Base-by-base conservation (phyloP, 371 early-diverging fungal genomes). In the Lichtheimia ornata region DNA sequence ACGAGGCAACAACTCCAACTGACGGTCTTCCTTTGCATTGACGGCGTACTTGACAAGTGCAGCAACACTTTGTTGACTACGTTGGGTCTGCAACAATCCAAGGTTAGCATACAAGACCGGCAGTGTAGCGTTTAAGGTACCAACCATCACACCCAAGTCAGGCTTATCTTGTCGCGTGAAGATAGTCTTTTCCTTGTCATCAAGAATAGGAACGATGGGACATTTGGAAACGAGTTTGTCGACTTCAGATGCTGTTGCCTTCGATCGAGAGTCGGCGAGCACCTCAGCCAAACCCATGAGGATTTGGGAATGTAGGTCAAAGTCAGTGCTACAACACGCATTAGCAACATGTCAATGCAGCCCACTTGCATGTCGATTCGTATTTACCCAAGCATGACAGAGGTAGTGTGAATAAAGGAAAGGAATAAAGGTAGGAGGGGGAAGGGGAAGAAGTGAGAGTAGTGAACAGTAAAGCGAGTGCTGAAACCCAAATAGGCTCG, bases 271-370 rank as follows among this genome's bases (percentile, higher is more conserved):
- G 47, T 77, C 75, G 13, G 84, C 83, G 17, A 86, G 71, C 22
- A 81, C 81, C 53, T 73, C 72, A 20, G 85, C 84, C 17, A 86
- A 69, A 64, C 84, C 81, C 65, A 79, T 73, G 22, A 86, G 73
- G 65, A 86, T 86, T 53, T 82, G 84, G 59, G 85, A 82, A 62
- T 86, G 87, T 60, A 86, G 69, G 60, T 62, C 62, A 50, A 62
- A 62, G 47, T 62, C 62, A 24, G 53, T 20, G 50, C 62, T 62
- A 53, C 35, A 35, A 35, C 6, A 35, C 35, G 35, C 35, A 35
- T 35, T 35, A 35, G 11, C 35, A 35, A 35, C 35, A 0, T 35
- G 35, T 6, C 35, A 6, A 6, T 35, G 1, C 2, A 35, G 35
- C 35, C 11, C 11, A 0, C 35, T 35, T 6, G 35, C 35, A 35